phyloP scores from a whole-genome alignment of 1,284 basidiomycete species.

The Ustilago lituana region DNA sequence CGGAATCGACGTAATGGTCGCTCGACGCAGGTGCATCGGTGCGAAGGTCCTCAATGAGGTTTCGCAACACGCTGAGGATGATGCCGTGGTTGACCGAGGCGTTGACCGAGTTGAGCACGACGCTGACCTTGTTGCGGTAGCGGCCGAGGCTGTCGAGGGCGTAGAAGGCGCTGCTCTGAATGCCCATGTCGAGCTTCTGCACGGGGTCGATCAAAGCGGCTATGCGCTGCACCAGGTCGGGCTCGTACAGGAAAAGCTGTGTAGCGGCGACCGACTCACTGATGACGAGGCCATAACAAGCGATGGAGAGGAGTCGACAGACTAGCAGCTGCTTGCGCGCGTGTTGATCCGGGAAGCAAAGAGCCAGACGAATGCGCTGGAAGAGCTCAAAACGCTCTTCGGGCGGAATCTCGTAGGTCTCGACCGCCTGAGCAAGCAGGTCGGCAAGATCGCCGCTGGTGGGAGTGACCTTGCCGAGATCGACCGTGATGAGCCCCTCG shows the following conservation, averaged over 20 bases:
- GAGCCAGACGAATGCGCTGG: slow-evolving; percentile 84
- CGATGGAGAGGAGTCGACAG: slow-evolving; percentile 84
- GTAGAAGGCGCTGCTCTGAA: slow-evolving; percentile 82
- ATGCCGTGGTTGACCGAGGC: slow-evolving; percentile 96
- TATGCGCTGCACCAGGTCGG: slow-evolving; percentile 74
- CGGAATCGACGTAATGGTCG: slow-evolving; percentile 62
- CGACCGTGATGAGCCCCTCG: slow-evolving; percentile 57
- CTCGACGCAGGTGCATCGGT: slow-evolving; percentile 73
- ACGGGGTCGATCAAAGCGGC: slow-evolving; percentile 55
- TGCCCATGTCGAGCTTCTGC: slow-evolving; percentile 33
- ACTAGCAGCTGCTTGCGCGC: slow-evolving; percentile 83
- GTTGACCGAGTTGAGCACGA: slow-evolving; percentile 89
- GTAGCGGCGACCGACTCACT: slow-evolving; percentile 79
- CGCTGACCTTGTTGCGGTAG: slow-evolving; percentile 82
- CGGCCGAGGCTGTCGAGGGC: slow-evolving; percentile 88
- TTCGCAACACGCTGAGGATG: slow-evolving; percentile 56
- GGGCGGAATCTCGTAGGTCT: slow-evolving; percentile 79
- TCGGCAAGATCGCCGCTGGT: slow-evolving; percentile 38
- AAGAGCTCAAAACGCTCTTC: slow-evolving; percentile 89
- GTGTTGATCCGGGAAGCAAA: slow-evolving; percentile 74
- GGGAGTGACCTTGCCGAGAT: slow-evolving; percentile 35
- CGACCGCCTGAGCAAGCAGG: slow-evolving; percentile 78
- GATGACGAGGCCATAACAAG: slow-evolving; percentile 73
- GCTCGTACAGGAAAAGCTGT: slow-evolving; percentile 91
- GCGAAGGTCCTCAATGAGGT: slow-evolving; percentile 48